Evolutionary conservation across 2,329 filamentous ascomycete genomes (phyloP).

Genomic region (Verruconis gallopava): DNA sequence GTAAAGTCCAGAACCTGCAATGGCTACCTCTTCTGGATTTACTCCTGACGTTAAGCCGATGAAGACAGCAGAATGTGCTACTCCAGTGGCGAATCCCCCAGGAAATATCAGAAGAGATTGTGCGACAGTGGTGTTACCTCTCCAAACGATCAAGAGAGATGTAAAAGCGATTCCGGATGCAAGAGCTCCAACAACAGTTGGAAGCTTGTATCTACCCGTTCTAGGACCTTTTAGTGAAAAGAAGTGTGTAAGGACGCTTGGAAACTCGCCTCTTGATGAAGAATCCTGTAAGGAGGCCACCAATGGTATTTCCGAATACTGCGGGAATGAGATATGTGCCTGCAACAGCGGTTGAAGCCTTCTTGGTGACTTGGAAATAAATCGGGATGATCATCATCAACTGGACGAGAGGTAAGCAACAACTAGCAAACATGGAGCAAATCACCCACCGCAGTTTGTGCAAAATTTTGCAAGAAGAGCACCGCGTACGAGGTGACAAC

Average conservation of each 20-base stretch:
- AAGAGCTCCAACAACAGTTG: conserved; percentile 39
- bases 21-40: conserved; percentile 32
- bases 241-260: too few species aligned
- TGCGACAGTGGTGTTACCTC: conserved; percentile 41
- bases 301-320: conserved; percentile 48
- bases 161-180: conserved; percentile 39
- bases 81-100: conserved; percentile 39
- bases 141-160: conserved; percentile 43
- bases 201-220: conserved; percentile 47
- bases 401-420: not conserved
- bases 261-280: conserved; percentile 35
- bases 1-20: conserved; percentile 37
- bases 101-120: conserved; percentile 43
- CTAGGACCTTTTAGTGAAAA: conserved; percentile 18
- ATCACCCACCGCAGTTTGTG: conserved; percentile 42
- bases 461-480: conserved; percentile 38
- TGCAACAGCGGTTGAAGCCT: conserved; percentile 44
- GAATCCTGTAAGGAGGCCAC: conserved; percentile 46
- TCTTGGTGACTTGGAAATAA: conserved; percentile 53
- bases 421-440: not conserved
- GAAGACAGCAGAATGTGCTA: conserved; percentile 34
- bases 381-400: conserved; percentile 31
- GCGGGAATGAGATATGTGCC: conserved; percentile 52
- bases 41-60: conserved; percentile 37
- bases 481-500: conserved; percentile 42